Evolutionary conservation across 1,284 basidiomycete genomes (phyloP), one percentile per base, ranked within the genome.

Genomic region (Lentinus polychrous): DNA sequence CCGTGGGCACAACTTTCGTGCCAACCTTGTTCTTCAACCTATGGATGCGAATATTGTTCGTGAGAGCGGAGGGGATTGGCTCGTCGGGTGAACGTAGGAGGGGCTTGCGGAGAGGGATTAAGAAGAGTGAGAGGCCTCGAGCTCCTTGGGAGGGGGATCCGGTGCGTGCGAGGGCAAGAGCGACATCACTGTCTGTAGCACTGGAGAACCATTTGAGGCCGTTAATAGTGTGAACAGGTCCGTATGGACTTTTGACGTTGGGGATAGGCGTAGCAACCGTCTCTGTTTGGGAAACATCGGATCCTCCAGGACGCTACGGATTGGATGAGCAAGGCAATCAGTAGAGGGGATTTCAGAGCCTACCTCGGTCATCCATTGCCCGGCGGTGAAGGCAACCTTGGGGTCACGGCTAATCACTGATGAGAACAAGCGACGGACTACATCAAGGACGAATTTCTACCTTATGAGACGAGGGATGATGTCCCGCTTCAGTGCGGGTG

Each of bases 161-260:
- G 2, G 86, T 89, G 31, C 86, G 78, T 2, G 83, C 88, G 10
- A 90, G 68, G 0, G 85, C 85, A 20, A 90, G 70, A 0, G 86
- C 74, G 14, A 89, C 67, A 49, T 90, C 72, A 54, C 80, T 80
- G 56, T 91, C 89, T 0, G 86, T 87, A 1, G 88, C 89, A 47
- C 83, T 86, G 10, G 86, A 87, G 68, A 91, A 91, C 88, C 86
- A 87, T 66, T 89, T 89, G 65, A 89, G 79, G 1, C 87, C 85
- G 54, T 86, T 67, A 22, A 89, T 63, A 17, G 59, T 65, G 60
- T 83, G 86, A 38, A 67, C 61, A 2, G 73, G 66, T n/a, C 83
- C 78, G 43, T 79, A 72, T 4, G 56, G 53, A 49, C 66, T 48
- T 1, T 45, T 57, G 6, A 56, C 58, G 39, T 61, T 58, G 4